Evolutionary conservation across 2,329 filamentous ascomycete species (phyloP), one percentile per base, ranked within the genome.

Genomic region (Lasiodiplodia sp.): DNA sequence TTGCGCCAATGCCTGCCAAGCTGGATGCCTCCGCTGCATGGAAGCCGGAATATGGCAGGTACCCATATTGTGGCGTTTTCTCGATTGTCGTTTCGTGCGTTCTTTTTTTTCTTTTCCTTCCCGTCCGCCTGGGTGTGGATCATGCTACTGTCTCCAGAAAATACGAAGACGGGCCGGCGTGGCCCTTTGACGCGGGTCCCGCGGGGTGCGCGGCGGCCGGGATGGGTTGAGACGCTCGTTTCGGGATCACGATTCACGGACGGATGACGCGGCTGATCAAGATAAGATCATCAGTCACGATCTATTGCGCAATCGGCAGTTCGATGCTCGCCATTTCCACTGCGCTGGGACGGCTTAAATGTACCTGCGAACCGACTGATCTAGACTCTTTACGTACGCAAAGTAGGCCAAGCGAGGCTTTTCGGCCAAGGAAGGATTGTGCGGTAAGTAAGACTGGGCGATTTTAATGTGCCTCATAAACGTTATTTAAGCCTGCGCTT

Each of bases 1-100:
- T 3, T 2, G 25, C 23, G 25, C 57, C 57, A 62, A 62, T 34
- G 8, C 14, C 23, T 34, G 57, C 57, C 57, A 62, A 62, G 57
- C 31, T 47, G 44, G 23, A 25, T 12, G 56, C 4, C 25, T 1
- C n/a, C 10, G 34, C 37, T 40, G 34, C 56, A 44, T 58, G 34
- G 37, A 44, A 8, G 37, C 16, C 2, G n/a, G 28, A 34, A 60
- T 16, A 6, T n/a, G 56, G 56, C 56, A 58, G 34, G 56, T 37
- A 12, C 52, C 28, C 23, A 31, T 14, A 6, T 16, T 55, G 52
- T 58, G 34, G 56, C 34, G 28, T 38, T 34, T 34, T 34, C 31
- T 34, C 31, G 31, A 34, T 34, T 10, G 31, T 34, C 1, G 31
- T 10, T 10, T 34, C 2, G 1, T 34, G 31, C 8, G 7, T 10